These are phyloP conservation scores for Blastobotrys malaysiensis DNA, from an alignment of 1,139 yeast genomes.

Conservation along the genomic window DNA sequence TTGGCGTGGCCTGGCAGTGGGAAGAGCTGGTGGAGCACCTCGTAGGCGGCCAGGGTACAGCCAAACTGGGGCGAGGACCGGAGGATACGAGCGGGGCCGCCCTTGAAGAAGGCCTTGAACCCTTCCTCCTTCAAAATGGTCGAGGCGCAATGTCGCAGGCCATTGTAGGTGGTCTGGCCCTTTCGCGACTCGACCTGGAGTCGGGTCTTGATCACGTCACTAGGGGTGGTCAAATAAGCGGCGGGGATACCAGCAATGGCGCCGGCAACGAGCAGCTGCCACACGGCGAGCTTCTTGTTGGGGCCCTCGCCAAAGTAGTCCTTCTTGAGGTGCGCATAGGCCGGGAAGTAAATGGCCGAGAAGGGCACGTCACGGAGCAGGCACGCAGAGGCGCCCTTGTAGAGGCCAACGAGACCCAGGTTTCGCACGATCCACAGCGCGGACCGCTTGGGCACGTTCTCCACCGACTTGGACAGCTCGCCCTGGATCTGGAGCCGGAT, in stretches of 20 bases:
- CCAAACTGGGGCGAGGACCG: conserved; percentile 98
- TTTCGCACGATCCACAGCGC: conserved; percentile 74
- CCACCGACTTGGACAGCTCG: conserved; percentile 47
- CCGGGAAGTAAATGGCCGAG: conserved; percentile 95
- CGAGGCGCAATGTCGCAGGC: conserved; percentile 69
- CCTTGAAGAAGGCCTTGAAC: conserved; percentile 81
- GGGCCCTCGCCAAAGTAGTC: conserved; percentile 83
- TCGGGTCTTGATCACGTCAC: conserved; percentile 94
- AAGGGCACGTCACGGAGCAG: conserved; percentile 93
- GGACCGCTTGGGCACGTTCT: conserved; percentile 39
- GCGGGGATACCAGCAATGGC: conserved; percentile 98
- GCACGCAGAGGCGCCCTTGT: conserved; percentile 91
- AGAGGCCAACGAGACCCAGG: conserved; percentile 78
- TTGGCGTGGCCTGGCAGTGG: conserved; percentile 44
- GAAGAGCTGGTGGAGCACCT: conserved; percentile 60
- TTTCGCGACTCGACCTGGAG: conserved; percentile 78
- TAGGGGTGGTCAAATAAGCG: conserved; percentile 92
- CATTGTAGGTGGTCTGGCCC: conserved; percentile 72
- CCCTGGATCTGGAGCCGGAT: conserved; percentile 95
- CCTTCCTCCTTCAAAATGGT: conserved; percentile 79
- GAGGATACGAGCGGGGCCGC: conserved; percentile 90
- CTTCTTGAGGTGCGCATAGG: conserved; percentile 88
- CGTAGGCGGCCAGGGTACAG: conserved; percentile 94
- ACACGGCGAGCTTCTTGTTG: conserved; percentile 54
- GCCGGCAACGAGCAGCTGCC: conserved; percentile 83